phyloP scores from a whole-genome alignment of 768 basidiomycete species.

The Russula compacta region DNA sequence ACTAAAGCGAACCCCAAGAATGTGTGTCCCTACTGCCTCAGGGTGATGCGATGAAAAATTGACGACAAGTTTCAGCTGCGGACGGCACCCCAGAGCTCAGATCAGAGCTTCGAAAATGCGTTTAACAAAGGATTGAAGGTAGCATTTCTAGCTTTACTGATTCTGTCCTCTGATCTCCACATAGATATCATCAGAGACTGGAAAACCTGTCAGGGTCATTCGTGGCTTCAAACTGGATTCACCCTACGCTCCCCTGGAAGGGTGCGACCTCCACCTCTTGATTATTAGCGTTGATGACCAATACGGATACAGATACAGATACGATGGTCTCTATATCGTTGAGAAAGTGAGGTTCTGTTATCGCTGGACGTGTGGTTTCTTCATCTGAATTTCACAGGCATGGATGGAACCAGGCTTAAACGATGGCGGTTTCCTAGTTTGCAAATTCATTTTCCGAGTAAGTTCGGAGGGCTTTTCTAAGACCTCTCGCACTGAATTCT shows the following conservation, averaged over 20 bases:
- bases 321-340: conserved; percentile 81
- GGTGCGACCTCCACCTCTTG: conserved; percentile 34
- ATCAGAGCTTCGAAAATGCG: conserved; percentile 70
- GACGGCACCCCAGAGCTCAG: conserved; percentile 77
- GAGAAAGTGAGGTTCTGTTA: conserved; percentile 43
- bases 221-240: conserved; percentile 74
- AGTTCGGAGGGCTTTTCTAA: conserved; percentile 15
- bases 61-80: conserved; percentile 46
- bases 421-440: conserved; percentile 62
- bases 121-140: conserved; percentile 67
- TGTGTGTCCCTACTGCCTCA: conserved; percentile 32
- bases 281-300: neutral
- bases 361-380: neutral
- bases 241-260: conserved; percentile 68
- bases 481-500: neutral
- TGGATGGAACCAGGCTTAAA: conserved; percentile 72
- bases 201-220: conserved; percentile 78
- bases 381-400: conserved; percentile 34
- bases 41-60: neutral
- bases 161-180: neutral
- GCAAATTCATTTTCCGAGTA: conserved; percentile 80
- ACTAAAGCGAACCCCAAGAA: conserved; percentile 80
- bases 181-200: conserved; percentile 69
- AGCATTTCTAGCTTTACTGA: neutral
- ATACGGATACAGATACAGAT: conserved; percentile 55